phyloP scores from a whole-genome alignment of 2,329 filamentous ascomycete genomes.

The Claviceps sorghi region DNA sequence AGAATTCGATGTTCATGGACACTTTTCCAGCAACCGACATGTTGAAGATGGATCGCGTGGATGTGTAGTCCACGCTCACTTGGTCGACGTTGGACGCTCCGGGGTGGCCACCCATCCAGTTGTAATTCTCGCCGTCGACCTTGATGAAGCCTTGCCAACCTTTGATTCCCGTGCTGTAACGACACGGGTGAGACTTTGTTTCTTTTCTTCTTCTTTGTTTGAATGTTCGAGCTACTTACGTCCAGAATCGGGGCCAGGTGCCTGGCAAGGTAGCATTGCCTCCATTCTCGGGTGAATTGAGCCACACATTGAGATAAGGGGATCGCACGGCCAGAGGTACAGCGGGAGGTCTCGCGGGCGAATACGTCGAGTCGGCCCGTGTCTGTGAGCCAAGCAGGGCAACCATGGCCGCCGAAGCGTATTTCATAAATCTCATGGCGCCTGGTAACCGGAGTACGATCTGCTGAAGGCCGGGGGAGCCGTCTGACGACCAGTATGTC shows the following conservation, averaged over 20 bases:
- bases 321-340: constrained; percentile 60
- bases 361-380: constrained; percentile 36
- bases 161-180: constrained; percentile 31
- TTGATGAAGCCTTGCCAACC: constrained; percentile 57
- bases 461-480: constrained; percentile 3
- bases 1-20: constrained; percentile 51
- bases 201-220: neutral
- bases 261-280: constrained; percentile 55
- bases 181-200: neutral
- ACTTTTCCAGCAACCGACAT: constrained; percentile 49
- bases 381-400: constrained; percentile 7
- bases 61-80: constrained; percentile 52
- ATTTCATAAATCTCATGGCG: constrained; percentile 11
- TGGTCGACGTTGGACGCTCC: constrained; percentile 41
- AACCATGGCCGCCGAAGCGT: constrained; percentile 9
- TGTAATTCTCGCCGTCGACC: constrained; percentile 49
- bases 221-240: constrained; percentile 27
- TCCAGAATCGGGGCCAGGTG: constrained; percentile 55
- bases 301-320: constrained; percentile 61
- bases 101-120: constrained; percentile 50
- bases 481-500: constrained; percentile 1
- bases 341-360: constrained; percentile 49
- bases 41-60: constrained; percentile 55
- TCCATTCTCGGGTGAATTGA: constrained; percentile 43
- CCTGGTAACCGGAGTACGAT: constrained; percentile 2